Conservation (phyloP, 768 basidiomycete species). For the Paxillus ammoniavirescens region DNA sequence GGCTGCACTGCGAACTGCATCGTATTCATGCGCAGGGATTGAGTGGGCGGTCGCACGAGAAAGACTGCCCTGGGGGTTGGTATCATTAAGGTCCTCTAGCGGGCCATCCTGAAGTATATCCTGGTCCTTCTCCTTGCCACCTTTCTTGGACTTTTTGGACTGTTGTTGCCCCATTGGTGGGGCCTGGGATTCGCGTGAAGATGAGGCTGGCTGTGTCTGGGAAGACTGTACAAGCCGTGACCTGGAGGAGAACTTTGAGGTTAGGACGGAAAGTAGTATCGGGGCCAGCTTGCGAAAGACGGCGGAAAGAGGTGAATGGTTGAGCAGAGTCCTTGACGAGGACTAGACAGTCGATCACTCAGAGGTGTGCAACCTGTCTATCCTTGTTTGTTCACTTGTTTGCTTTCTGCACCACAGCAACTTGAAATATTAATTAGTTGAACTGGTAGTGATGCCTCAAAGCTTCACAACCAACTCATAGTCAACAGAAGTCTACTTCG, state of each 20-base stretch:
- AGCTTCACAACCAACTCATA: too few relatives aligned
- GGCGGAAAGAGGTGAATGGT: slow-evolving; percentile 2
- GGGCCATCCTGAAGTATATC: slow-evolving; percentile 43
- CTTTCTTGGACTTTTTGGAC: slow-evolving; percentile 78
- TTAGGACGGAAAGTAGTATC: slow-evolving; percentile 73
- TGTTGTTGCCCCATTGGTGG: slow-evolving; percentile 79
- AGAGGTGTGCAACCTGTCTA: slow-evolving; percentile 19
- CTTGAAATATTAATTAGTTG: too few relatives aligned
- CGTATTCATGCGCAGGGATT: slow-evolving; percentile 36
- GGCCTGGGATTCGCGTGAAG: slow-evolving; percentile 34
- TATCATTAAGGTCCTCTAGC: slow-evolving; percentile 38
- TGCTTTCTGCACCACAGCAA: slow-evolving; percentile 6
- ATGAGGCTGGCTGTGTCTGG: slow-evolving; percentile 61
- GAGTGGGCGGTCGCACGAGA: slow-evolving; percentile 44
- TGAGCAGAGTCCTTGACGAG: slow-evolving; percentile 23
- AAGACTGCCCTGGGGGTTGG: slow-evolving; percentile 39
- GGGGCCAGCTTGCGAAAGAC: slow-evolving; percentile 68
- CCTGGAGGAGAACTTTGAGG: slow-evolving; percentile 63
- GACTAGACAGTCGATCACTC: slow-evolving; percentile 24
- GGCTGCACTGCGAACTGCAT: slow-evolving; percentile 31
- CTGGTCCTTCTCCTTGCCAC: slow-evolving; percentile 66
- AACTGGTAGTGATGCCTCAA: not conserved
- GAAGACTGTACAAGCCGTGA: slow-evolving; percentile 67
- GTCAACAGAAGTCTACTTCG: not conserved
- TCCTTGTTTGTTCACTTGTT: slow-evolving; percentile 36